These are phyloP conservation scores for Yamadazyma mexicana DNA, from an alignment of 1,139 yeast genomes.

Conservation along the genomic window DNA sequence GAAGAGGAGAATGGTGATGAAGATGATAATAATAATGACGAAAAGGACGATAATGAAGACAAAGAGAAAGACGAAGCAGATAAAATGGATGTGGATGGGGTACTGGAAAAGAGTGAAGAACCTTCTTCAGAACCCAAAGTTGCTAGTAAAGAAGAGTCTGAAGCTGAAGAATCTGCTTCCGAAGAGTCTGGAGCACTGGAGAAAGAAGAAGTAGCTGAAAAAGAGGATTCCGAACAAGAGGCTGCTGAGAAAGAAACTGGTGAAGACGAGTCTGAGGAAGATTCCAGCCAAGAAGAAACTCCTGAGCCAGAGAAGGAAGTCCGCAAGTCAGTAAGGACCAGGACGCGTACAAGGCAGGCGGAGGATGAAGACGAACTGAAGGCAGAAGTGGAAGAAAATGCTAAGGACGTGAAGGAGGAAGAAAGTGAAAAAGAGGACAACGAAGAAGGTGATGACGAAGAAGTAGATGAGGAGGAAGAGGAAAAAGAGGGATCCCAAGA, in stretches of 20 bases:
- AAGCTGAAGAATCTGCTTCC: slow-evolving; percentile 1
- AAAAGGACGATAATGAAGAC: slow-evolving; percentile 4
- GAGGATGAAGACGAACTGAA: slow-evolving; percentile 6
- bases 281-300: slow-evolving; percentile 4
- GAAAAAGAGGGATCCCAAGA: slow-evolving; percentile 4
- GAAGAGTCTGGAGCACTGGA: neutral
- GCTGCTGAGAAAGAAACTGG: slow-evolving; percentile 4
- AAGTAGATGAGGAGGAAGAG: slow-evolving; percentile 6
- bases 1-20: slow-evolving; percentile 8
- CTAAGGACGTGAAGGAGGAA: slow-evolving; percentile 8
- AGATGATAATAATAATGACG: slow-evolving; percentile 5
- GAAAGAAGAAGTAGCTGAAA: slow-evolving; percentile 3
- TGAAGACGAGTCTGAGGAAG: slow-evolving; percentile 1
- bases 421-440: slow-evolving; percentile 2
- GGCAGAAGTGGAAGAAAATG: slow-evolving; percentile 7
- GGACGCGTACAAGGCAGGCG: slow-evolving; percentile 1
- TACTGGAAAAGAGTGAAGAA: slow-evolving; percentile 6
- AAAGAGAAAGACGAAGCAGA: slow-evolving; percentile 9
- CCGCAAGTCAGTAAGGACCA: neutral
- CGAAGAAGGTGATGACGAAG: slow-evolving; percentile 9
- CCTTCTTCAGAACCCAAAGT: slow-evolving; percentile 3
- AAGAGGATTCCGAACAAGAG: neutral
- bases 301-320: neutral
- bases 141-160: slow-evolving; percentile 2
- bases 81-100: slow-evolving; percentile 5